Evolutionary conservation across 2,329 filamentous ascomycete genomes (phyloP).

Genomic region (Cordyceps militaris): DNA sequence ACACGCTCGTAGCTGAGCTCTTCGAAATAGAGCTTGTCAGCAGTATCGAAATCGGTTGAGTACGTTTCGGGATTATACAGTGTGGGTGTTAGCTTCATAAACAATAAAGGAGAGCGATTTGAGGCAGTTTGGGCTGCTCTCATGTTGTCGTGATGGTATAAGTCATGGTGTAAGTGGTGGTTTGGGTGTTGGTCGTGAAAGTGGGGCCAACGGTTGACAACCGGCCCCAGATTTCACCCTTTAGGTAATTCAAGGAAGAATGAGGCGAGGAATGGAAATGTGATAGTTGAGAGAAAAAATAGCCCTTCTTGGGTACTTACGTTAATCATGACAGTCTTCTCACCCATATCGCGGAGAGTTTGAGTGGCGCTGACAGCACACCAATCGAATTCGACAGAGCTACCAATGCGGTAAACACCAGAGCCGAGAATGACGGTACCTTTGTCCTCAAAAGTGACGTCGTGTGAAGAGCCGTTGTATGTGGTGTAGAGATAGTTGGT

Average conservation of each 20-base stretch:
- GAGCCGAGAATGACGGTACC: conserved; percentile 84
- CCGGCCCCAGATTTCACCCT: not conserved
- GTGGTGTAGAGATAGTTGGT: conserved; percentile 98
- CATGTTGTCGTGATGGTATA: not conserved
- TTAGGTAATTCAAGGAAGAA: not conserved
- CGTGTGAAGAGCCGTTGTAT: conserved; percentile 91
- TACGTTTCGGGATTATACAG: conserved; percentile 73
- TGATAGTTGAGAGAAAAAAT: not conserved
- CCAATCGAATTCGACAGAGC: conserved; percentile 98
- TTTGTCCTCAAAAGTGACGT: conserved; percentile 89
- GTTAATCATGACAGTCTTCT: conserved; percentile 98
- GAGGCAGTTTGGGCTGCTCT: not conserved
- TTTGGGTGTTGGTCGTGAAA: not conserved
- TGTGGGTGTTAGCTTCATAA: conserved; percentile 9
- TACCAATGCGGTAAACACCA: conserved; percentile 95
- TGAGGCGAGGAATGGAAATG: not conserved
- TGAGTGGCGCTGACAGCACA: conserved; percentile 87
- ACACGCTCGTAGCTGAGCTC: conserved; percentile 95
- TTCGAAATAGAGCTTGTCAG: conserved; percentile 93
- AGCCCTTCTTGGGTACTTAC: conserved; percentile 33
- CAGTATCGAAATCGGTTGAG: conserved; percentile 77
- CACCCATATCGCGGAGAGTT: conserved; percentile 74
- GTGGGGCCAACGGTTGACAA: not conserved
- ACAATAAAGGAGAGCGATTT: not conserved
- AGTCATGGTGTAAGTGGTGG: not conserved